Evolutionary conservation across 1,139 yeast species (phyloP), one percentile per base, ranked within the genome.

Genomic region (Geotrichum macrosporum): DNA sequence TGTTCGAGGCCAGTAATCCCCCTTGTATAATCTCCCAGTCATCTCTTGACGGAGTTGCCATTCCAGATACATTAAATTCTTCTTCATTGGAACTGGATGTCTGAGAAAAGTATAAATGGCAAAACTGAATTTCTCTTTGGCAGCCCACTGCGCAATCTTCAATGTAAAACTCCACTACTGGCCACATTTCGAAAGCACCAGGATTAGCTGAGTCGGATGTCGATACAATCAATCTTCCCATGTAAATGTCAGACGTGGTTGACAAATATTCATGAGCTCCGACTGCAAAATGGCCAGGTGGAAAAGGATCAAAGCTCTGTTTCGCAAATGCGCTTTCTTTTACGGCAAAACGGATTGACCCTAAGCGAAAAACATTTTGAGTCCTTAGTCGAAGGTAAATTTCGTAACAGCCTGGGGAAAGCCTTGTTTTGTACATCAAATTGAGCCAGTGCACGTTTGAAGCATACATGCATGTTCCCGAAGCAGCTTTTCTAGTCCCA

Each of bases 401-500:
- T 24, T 52, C 53, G 50, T 61, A 59, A 5, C 50, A 33, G 4
- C 64, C 64, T 0, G 63, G 60, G 3, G 57, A 50, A 10, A 62
- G 55, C 18, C 51, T 41, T 3, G 63, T 59, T n/a, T 48, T 42
- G 48, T 60, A 55, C 38, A 49, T 44, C 18, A 62, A 51, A 29
- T 55, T 54, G 20, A 58, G 51, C 42, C 52, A 51, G 12, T 53
- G 52, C 6, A 61, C 65, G 42, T 57, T 59, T 30, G 60, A 47
- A 12, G 64, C 64, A 33, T 53, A 49, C 32, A 61, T 33, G 10
- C 59, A 52, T 6, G 52, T 43, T n/a, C 63, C 65, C 5, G 43
- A 15, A 3, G 44, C 31, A 2, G 44, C 21, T 3, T 29, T 53
- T 8, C 57, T 54, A 27, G 54, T 54, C 3, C 58, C 58, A 8